These are phyloP conservation scores for Salpingoeca rosetta DNA, from an alignment of 78 protist genomes.

Conservation along the genomic window DNA sequence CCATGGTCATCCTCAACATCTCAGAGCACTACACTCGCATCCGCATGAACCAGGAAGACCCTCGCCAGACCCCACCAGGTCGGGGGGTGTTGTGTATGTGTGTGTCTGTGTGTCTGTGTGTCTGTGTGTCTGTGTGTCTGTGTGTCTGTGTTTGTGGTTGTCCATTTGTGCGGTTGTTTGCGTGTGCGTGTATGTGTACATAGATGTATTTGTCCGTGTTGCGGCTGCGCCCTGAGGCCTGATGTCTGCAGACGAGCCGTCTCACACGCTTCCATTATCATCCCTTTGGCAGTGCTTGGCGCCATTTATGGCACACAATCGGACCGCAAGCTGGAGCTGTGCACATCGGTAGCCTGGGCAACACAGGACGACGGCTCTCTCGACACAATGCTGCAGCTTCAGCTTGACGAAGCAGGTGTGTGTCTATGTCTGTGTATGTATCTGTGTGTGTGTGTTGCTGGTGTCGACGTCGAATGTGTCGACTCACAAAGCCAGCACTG, in stretches of 20 bases:
- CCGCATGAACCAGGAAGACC: neutral
- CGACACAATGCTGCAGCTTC: neutral
- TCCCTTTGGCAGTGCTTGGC: slow-evolving; percentile 7
- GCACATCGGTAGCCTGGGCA: slow-evolving; percentile 4
- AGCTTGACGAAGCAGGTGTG: neutral
- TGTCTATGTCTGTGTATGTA: neutral
- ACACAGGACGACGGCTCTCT: neutral
- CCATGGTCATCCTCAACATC: slow-evolving; percentile 28
- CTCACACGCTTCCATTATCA: no score
- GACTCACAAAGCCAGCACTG: neutral
- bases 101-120: neutral
- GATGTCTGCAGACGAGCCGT: no score
- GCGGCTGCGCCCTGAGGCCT: neutral
- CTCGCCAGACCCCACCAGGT: no score
- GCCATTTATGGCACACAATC: neutral
- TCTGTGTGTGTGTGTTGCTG: no score
- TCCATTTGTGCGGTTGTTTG: neutral
- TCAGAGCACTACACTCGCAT: slow-evolving; percentile 18
- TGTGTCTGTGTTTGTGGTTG: neutral
- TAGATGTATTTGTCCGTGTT: neutral
- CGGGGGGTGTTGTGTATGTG: neutral
- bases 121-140: neutral
- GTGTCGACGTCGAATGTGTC: neutral
- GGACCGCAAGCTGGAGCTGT: slow-evolving; percentile 17
- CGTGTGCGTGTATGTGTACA: no score